These are phyloP conservation scores for Cyberlindnera saturnus DNA, from an alignment of 805 yeast genomes.

Conservation along the genomic window DNA sequence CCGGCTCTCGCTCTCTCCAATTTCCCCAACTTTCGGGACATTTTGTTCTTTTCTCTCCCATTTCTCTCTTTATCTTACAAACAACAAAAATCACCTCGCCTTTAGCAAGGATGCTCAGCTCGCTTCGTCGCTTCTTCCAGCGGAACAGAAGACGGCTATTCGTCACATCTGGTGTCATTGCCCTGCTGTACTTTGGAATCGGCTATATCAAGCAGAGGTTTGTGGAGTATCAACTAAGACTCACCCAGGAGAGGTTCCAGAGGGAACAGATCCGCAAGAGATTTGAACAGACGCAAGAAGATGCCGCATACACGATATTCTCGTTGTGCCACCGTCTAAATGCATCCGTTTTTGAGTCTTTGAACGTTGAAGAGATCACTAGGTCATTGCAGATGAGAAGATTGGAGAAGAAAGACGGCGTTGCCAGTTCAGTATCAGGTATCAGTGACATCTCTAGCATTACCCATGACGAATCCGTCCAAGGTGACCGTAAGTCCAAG, in stretches of 20 bases:
- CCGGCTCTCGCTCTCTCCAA: background rate
- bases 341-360: conserved; percentile 51
- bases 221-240: conserved; percentile 41
- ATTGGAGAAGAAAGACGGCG: conserved; percentile 23
- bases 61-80: too few species aligned
- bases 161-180: conserved; percentile 30
- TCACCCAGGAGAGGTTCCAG: conserved; percentile 53
- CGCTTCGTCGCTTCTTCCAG: conserved; percentile 27
- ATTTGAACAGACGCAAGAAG: conserved; percentile 88
- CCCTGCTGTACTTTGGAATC: conserved; percentile 38
- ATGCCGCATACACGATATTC: conserved; percentile 76
- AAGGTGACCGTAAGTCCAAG: conserved; percentile 35
- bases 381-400: conserved; percentile 61
- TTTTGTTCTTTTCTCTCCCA: too few species aligned
- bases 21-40: background rate
- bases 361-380: conserved; percentile 72
- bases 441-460: conserved; percentile 10
- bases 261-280: conserved; percentile 70
- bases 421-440: conserved; percentile 3
- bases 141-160: conserved; percentile 39
- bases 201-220: conserved; percentile 40
- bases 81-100: too few species aligned
- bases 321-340: conserved; percentile 76
- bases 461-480: conserved; percentile 20
- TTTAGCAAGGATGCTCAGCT: conserved; percentile 15